These are phyloP conservation scores for Diaporthe vexans DNA, from an alignment of 2,329 filamentous ascomycete genomes.

Conservation along the genomic window DNA sequence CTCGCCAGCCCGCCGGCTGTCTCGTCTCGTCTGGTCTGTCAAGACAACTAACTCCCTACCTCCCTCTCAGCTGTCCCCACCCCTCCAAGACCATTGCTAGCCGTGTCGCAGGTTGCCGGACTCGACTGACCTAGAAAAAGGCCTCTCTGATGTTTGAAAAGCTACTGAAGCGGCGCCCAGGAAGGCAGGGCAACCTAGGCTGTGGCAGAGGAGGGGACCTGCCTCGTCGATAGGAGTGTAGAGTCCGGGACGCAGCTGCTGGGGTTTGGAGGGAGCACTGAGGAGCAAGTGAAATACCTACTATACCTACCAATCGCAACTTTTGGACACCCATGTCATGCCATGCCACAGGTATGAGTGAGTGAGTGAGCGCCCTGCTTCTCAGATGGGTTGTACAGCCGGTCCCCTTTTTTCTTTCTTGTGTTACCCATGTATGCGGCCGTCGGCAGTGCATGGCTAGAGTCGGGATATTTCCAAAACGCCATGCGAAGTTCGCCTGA, in stretches of 20 bases:
- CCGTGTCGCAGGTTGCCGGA: not conserved
- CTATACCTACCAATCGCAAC: constrained; percentile 1
- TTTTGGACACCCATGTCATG: not conserved
- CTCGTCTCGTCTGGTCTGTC: too few relatives aligned
- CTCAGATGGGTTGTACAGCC: not conserved
- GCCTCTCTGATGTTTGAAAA: not conserved
- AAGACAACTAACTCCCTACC: not conserved
- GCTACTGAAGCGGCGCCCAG: not conserved
- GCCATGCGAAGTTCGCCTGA: not conserved
- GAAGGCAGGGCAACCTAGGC: too few relatives aligned
- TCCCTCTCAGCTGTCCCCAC: not conserved
- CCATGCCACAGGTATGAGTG: not conserved
- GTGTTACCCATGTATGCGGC: not conserved
- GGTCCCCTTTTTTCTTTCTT: not conserved
- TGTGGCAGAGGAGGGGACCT: not conserved
- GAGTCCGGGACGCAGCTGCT: not conserved
- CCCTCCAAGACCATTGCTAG: not conserved
- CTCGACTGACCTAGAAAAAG: not conserved
- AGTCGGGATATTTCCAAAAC: not conserved
- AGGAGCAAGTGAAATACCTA: not conserved
- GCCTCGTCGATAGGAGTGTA: not conserved
- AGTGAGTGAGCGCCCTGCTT: too few relatives aligned
- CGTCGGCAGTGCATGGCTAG: not conserved
- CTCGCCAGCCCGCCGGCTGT: not conserved
- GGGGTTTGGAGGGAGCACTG: not conserved